Percentiles rank a stretch among this genome's conserved stretches.
phyloP scores from a whole-genome alignment of 768 basidiomycete genomes.

The Punctularia strigosozonata region DNA sequence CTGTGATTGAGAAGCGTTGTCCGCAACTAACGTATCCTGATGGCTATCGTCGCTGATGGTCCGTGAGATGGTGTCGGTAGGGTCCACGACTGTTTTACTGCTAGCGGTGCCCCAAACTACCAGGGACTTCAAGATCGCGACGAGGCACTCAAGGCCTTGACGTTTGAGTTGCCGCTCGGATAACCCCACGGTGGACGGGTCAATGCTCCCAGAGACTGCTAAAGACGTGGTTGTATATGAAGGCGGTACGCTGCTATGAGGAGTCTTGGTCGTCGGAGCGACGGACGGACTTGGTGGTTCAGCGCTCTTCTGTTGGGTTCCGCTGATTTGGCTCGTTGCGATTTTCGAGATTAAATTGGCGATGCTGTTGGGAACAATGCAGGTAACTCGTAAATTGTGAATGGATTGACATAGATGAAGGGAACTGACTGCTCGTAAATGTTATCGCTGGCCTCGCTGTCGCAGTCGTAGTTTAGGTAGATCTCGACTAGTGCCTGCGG shows the following conservation, averaged over 20 bases:
- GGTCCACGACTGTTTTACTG: conserved; percentile 23
- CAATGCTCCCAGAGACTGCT: conserved; percentile 52
- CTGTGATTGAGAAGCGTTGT: conserved; percentile 43
- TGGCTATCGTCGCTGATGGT: conserved; percentile 32
- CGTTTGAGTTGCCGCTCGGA: conserved; percentile 79
- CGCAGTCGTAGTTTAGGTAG: conserved; percentile 99
- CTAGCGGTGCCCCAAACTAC: conserved; percentile 78
- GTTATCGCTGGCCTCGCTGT: conserved; percentile 87
- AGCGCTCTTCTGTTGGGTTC: conserved; percentile 32
- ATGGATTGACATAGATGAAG: not conserved
- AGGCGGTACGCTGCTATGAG: conserved; percentile 36
- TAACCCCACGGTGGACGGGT: conserved; percentile 53
- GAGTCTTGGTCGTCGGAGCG: conserved; percentile 36
- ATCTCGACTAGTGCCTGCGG: conserved; percentile 96
- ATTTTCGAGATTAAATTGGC: conserved; percentile 97
- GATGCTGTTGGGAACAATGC: conserved; percentile 32
- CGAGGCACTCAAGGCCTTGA: conserved; percentile 93
- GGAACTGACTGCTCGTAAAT: conserved; percentile 87
- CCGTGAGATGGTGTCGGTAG: conserved; percentile 28
- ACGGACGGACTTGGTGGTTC: conserved; percentile 55
- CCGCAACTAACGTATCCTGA: conserved; percentile 44
- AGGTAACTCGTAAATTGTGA: conserved; percentile 1
- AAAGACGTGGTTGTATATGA: conserved; percentile 58
- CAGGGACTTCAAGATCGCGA: conserved; percentile 77
- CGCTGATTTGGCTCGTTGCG: conserved; percentile 43